Evolutionary conservation across 495 filamentous ascomycete species (phyloP).

Genomic region (Lasiosphaeriaceae sp.): DNA sequence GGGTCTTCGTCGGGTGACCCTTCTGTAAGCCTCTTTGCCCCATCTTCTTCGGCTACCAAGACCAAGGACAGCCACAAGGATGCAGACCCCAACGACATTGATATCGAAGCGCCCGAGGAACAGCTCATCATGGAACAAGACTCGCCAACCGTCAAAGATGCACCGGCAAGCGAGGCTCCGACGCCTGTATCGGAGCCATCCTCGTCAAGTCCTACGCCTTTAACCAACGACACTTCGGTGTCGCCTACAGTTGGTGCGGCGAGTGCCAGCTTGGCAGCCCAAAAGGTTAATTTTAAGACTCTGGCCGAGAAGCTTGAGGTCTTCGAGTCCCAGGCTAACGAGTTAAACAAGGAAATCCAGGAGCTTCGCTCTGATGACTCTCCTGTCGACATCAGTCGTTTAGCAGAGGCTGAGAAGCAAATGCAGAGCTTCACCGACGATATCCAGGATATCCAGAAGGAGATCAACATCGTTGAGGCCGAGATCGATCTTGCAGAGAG

Average conservation of each 20-base stretch:
- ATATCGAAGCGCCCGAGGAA: slow-evolving; percentile 42
- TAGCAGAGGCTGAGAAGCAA: not conserved
- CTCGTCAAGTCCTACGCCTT: not conserved
- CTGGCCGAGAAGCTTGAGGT: slow-evolving; percentile 20
- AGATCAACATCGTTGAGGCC: slow-evolving; percentile 19
- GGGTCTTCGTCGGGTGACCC: slow-evolving; percentile 8
- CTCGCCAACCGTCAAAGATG: slow-evolving; percentile 1
- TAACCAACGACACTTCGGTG: not conserved
- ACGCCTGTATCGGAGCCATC: slow-evolving; percentile 5
- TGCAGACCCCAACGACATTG: slow-evolving; percentile 44
- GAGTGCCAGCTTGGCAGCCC: slow-evolving; percentile 3
- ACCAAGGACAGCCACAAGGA: slow-evolving; percentile 24
- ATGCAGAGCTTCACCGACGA: slow-evolving; percentile 8
- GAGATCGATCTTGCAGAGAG: slow-evolving; percentile 21
- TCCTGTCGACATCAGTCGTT: too few relatives aligned
- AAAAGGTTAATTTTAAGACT: slow-evolving; percentile 19
- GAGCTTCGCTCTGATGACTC: slow-evolving; percentile 2
- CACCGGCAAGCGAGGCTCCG: slow-evolving; percentile 3
- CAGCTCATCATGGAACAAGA: slow-evolving; percentile 30
- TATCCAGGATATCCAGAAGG: slow-evolving; percentile 18
- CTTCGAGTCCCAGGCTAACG: slow-evolving; percentile 16
- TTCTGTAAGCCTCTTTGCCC: slow-evolving; percentile 16
- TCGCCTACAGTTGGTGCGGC: slow-evolving; percentile 5
- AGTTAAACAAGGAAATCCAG: slow-evolving; percentile 17
- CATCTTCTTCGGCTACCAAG: slow-evolving; percentile 9